Conservation (phyloP, 257 asterid species). For the Scutellaria galericulata region DNA sequence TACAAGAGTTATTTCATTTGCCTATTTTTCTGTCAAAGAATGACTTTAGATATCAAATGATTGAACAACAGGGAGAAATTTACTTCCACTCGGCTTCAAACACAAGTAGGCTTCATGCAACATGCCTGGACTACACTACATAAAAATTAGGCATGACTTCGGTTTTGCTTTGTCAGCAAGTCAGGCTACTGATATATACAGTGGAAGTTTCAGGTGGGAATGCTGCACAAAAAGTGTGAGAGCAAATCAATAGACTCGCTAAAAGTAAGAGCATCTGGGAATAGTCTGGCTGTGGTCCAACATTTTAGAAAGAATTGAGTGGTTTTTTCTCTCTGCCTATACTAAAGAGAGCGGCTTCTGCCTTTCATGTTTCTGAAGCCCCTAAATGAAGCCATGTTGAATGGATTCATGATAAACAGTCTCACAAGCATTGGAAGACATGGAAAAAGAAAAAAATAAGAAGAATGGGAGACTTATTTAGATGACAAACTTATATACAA, state of each 20-base stretch:
- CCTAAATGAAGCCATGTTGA: not conserved
- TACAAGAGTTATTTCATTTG: not conserved
- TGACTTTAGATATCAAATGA: slow-evolving; percentile 6
- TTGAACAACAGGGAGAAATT: not conserved
- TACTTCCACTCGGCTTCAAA: not conserved
- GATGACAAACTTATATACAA: not conserved
- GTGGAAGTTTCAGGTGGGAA: not conserved
- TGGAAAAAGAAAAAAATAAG: not conserved
- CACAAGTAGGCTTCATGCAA: not conserved
- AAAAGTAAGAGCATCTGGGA: not conserved
- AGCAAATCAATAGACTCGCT: not conserved
- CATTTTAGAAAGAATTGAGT: not conserved
- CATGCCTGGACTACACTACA: not conserved
- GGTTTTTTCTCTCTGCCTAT: not conserved
- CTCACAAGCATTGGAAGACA: not conserved
- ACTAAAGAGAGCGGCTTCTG: not conserved
- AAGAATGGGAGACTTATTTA: not conserved
- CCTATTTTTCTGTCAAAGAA: not conserved
- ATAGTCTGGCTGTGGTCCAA: not conserved
- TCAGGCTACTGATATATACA: not conserved
- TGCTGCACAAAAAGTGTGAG: not conserved
- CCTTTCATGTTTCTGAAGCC: not conserved
- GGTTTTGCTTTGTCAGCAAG: slow-evolving; percentile 3
- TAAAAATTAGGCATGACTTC: not conserved
- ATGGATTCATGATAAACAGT: slow-evolving; percentile 1